phyloP scores from a whole-genome alignment of 1,284 basidiomycete species.

The Rhodotorula sp. region DNA sequence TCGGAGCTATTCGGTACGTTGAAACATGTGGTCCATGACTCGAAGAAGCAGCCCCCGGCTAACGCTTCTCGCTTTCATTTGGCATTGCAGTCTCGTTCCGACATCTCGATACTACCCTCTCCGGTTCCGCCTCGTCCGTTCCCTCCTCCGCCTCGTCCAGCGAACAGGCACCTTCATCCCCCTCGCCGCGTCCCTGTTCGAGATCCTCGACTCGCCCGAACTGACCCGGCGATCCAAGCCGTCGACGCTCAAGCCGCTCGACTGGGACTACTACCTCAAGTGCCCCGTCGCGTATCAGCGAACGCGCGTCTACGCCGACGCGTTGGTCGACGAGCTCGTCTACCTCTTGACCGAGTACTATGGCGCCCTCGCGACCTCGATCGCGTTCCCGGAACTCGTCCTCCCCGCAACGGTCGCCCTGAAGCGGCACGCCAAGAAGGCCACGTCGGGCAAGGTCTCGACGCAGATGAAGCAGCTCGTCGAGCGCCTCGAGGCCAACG shows the following conservation, averaged over 20 bases:
- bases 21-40: not conserved
- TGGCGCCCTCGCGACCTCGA: slow-evolving; percentile 62
- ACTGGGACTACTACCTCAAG: slow-evolving; percentile 82
- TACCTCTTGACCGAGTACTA: slow-evolving; percentile 79
- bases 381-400: slow-evolving; percentile 89
- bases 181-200: slow-evolving; percentile 77
- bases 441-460: slow-evolving; percentile 57
- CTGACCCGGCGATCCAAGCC: slow-evolving; percentile 74
- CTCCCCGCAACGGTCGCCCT: slow-evolving; percentile 77
- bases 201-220: slow-evolving; percentile 74
- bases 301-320: slow-evolving; percentile 82
- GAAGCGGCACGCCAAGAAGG: slow-evolving; percentile 65
- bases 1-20: slow-evolving; percentile 83
- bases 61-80: slow-evolving; percentile 12
- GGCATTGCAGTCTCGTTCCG: slow-evolving; percentile 66
- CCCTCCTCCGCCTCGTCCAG: slow-evolving; percentile 68
- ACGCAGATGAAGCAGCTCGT: slow-evolving; percentile 67
- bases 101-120: slow-evolving; percentile 77
- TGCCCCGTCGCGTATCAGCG: slow-evolving; percentile 84
- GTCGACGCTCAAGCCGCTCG: slow-evolving; percentile 84
- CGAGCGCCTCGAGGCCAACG: slow-evolving; percentile 79
- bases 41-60: not conserved
- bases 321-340: slow-evolving; percentile 74
- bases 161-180: slow-evolving; percentile 87
- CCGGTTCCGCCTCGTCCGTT: slow-evolving; percentile 69